Conservation (phyloP, 2,329 filamentous ascomycete species). For the Volutella citrinella region DNA sequence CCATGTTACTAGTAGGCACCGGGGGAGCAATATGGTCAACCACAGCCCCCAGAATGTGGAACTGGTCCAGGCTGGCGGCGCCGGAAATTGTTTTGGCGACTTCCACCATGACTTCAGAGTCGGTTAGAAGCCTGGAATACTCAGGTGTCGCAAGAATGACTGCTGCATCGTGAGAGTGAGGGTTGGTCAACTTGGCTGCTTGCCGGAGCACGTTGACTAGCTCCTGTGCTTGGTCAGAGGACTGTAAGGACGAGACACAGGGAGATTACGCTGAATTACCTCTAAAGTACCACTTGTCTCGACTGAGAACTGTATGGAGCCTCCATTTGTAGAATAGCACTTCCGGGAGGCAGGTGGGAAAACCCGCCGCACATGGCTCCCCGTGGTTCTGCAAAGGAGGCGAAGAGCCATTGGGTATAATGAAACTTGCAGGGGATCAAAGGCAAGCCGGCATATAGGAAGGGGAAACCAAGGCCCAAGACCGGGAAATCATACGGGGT, state of each 20-base stretch:
- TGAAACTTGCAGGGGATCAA: too few species aligned
- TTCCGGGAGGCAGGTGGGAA: conserved; percentile 14
- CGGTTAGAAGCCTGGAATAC: conserved; percentile 46
- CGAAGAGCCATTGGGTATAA: conserved; percentile 25
- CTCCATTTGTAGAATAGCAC: conserved; percentile 16
- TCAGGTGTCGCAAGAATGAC: conserved; percentile 49
- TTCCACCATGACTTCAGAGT: conserved; percentile 37
- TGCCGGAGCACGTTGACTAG: conserved; percentile 15
- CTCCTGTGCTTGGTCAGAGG: conserved; percentile 15
- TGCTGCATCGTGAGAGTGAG: conserved; percentile 36
- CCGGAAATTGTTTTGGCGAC: conserved; percentile 48
- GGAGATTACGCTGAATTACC: conserved; percentile 7
- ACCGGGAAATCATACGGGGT: not conserved
- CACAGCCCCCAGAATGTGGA: conserved; percentile 52
- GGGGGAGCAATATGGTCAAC: conserved; percentile 51
- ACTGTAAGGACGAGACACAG: not conserved
- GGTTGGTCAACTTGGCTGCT: conserved; percentile 25
- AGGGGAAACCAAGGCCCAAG: not conserved
- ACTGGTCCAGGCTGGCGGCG: conserved; percentile 31
- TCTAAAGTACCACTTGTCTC: conserved; percentile 13
- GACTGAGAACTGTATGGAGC: conserved; percentile 18
- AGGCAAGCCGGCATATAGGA: not conserved
- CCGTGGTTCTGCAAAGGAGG: conserved; percentile 15
- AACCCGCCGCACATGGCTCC: conserved; percentile 16
- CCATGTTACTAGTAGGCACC: conserved; percentile 25